Evolutionary conservation across 495 filamentous ascomycete genomes (phyloP).

Genomic region (Bathelium albidoporum): DNA sequence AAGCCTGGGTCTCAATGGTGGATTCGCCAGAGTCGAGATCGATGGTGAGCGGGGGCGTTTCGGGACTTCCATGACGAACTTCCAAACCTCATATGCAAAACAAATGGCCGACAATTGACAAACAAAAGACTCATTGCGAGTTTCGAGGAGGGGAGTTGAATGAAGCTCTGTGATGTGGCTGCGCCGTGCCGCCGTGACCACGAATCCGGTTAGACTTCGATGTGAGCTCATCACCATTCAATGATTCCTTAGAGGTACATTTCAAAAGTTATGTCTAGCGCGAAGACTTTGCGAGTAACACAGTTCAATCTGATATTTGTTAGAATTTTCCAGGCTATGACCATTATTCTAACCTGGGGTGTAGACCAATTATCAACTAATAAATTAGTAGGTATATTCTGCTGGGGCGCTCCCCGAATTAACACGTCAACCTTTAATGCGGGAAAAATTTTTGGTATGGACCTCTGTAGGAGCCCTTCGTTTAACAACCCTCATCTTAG

Average conservation of each 20-base stretch:
- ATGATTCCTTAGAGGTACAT: neutral
- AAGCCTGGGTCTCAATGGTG: neutral
- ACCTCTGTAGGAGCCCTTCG: no score
- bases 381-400: no score
- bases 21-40: neutral
- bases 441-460: no score
- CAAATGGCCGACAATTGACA: neutral
- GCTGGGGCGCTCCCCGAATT: no score
- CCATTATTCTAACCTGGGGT: no score
- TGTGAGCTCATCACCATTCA: neutral
- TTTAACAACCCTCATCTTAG: no score
- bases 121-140: neutral
- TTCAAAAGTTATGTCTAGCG: no score
- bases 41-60: neutral
- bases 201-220: neutral
- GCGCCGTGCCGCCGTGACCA: neutral
- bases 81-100: neutral
- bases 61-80: neutral
- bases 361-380: no score
- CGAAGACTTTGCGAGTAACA: no score
- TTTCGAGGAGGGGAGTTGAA: neutral
- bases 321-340: no score
- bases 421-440: no score
- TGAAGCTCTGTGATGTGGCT: neutral
- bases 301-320: no score